Conservation (phyloP, 768 basidiomycete species). For the Rhodotorula toruloides region DNA sequence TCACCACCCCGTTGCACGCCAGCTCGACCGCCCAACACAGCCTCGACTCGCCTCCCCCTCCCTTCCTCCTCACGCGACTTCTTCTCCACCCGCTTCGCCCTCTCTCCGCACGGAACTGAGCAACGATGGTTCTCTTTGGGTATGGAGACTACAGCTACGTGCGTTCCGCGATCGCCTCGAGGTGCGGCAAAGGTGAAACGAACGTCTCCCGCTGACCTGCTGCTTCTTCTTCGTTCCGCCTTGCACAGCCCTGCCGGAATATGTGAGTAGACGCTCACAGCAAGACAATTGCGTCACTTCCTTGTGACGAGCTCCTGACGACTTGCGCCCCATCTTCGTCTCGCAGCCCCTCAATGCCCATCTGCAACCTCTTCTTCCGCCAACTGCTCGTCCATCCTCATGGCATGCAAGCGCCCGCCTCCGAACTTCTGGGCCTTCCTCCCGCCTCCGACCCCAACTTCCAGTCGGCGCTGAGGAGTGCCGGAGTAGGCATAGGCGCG, state of each 20-base stretch:
- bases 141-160: constrained; percentile 34
- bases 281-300: background rate
- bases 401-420: constrained; percentile 23
- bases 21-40: too few species aligned
- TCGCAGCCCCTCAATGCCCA: constrained; percentile 67
- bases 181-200: background rate
- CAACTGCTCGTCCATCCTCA: constrained; percentile 55
- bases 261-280: background rate
- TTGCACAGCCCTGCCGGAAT: constrained; percentile 46
- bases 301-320: too few species aligned
- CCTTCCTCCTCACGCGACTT: too few species aligned
- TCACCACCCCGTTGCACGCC: too few species aligned
- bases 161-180: background rate
- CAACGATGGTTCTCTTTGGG: constrained; percentile 23
- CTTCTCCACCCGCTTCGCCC: too few species aligned
- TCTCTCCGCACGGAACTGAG: too few species aligned
- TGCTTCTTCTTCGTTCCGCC: constrained; percentile 41
- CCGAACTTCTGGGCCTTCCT: constrained; percentile 29
- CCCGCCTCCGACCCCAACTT: constrained; percentile 48
- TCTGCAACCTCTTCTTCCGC: constrained; percentile 91
- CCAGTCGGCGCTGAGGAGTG: constrained; percentile 50
- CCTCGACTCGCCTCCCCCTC: too few species aligned
- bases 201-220: background rate
- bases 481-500: constrained; percentile 78
- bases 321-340: too few species aligned